Percentiles rank a stretch among this genome's conserved stretches.
phyloP scores from a whole-genome alignment of 2,329 filamentous ascomycete genomes.

The Colletotrichum orchidophilum region DNA sequence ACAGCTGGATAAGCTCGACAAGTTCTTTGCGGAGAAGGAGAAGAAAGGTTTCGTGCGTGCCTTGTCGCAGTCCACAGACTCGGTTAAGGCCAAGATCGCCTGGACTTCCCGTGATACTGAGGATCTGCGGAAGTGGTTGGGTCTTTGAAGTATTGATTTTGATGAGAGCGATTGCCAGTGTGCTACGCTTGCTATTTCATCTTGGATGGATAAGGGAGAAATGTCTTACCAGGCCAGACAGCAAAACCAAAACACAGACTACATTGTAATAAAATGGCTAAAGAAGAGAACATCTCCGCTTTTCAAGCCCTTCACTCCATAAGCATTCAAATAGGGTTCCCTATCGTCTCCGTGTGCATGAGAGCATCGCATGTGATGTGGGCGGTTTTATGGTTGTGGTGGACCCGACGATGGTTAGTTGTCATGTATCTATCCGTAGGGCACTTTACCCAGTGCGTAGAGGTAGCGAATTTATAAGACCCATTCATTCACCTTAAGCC shows the following conservation, averaged over 20 bases:
- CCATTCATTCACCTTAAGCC: neutral
- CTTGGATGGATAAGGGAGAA: neutral
- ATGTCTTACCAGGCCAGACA: neutral
- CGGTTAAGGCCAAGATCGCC: constrained; percentile 83
- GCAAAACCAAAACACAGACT: neutral
- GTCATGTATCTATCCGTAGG: neutral
- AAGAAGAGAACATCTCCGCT: neutral
- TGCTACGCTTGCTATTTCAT: neutral
- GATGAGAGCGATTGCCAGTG: neutral
- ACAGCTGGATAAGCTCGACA: constrained; percentile 79
- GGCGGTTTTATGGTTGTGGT: neutral
- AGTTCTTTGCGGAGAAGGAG: constrained; percentile 84
- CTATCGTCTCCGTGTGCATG: neutral
- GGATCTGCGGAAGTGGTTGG: constrained; percentile 72
- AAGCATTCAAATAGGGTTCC: neutral
- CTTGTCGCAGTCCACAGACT: constrained; percentile 88
- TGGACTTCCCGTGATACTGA: constrained; percentile 81
- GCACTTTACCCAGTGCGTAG: neutral
- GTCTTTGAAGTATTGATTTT: constrained; percentile 6
- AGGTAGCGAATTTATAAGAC: neutral
- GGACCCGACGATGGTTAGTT: neutral
- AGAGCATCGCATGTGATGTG: neutral
- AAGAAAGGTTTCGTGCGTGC: constrained; percentile 88
- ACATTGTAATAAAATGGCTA: neutral
- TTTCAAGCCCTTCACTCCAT: neutral